These are phyloP conservation scores for Grigorovia transvaalensis DNA, from an alignment of 805 yeast species.

Conservation along the genomic window DNA sequence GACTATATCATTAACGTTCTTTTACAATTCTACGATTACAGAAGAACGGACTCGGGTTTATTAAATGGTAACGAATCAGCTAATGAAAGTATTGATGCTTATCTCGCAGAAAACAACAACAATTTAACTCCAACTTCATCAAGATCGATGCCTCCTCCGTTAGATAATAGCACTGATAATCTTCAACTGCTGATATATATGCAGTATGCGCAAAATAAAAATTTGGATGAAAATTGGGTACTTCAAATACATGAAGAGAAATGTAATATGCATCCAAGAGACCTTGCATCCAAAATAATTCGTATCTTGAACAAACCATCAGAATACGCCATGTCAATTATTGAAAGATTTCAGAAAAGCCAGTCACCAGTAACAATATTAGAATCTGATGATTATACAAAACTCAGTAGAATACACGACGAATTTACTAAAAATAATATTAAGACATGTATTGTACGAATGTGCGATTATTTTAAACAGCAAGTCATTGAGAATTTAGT, in stretches of 20 bases:
- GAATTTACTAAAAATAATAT: constrained; percentile 17
- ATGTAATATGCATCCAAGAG: constrained; percentile 18
- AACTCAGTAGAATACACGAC: constrained; percentile 10
- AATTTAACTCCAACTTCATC: not conserved
- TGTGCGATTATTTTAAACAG: constrained; percentile 18
- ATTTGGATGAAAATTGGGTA: constrained; percentile 13
- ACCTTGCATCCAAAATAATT: constrained; percentile 17
- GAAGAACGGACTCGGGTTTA: not conserved
- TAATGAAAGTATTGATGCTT: not conserved
- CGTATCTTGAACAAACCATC: constrained; percentile 17
- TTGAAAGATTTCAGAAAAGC: constrained; percentile 11
- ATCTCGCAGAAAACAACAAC: not conserved
- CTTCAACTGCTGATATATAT: constrained; percentile 1
- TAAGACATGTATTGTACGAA: constrained; percentile 12
- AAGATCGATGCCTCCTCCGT: not conserved
- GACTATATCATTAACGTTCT: constrained; percentile 21
- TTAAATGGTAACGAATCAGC: not conserved
- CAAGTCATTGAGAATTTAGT: constrained; percentile 17
- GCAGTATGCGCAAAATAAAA: constrained; percentile 7
- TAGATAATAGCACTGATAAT: constrained; percentile 1
- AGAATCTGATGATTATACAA: constrained; percentile 11
- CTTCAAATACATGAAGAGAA: constrained; percentile 22
- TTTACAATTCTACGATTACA: constrained; percentile 6
- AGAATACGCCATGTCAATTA: constrained; percentile 18
- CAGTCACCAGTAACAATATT: constrained; percentile 15